Conservation (phyloP, 768 basidiomycete genomes). For the Leucocoprinus sp. region DNA sequence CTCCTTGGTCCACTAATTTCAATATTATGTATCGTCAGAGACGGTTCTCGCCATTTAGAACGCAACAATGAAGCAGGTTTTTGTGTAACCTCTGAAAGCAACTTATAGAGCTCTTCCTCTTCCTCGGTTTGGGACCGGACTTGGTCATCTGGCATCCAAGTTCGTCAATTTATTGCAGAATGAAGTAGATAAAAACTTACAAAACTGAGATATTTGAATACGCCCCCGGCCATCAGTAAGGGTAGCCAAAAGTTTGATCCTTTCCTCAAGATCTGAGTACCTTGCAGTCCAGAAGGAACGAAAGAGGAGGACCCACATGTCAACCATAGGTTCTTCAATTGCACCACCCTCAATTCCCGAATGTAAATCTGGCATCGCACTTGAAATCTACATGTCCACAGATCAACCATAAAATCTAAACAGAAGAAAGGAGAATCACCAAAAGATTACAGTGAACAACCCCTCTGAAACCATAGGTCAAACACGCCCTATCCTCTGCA, state of each 20-base stretch:
- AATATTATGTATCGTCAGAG: conserved; percentile 82
- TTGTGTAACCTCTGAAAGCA: conserved; percentile 61
- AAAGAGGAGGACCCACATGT: conserved; percentile 57
- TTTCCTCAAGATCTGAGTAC: no score
- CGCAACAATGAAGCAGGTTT: conserved; percentile 60
- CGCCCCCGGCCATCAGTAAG: conserved; percentile 49
- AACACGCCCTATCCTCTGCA: conserved; percentile 82
- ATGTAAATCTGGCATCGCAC: conserved; percentile 73
- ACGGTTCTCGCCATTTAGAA: conserved; percentile 85
- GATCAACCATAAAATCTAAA: background rate
- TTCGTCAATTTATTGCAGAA: background rate
- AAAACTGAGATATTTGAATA: conserved; percentile 75
- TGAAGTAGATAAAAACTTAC: conserved; percentile 36
- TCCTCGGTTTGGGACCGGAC: conserved; percentile 63
- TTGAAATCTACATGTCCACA: conserved; percentile 47
- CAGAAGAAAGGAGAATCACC: conserved; percentile 26
- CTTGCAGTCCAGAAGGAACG: no score
- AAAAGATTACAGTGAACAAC: conserved; percentile 83
- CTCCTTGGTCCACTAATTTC: conserved; percentile 76
- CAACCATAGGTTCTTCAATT: conserved; percentile 82
- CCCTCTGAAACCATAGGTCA: conserved; percentile 91
- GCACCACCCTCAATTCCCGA: conserved; percentile 93
- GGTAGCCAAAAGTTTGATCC: conserved; percentile 72
- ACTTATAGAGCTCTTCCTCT: conserved; percentile 61
- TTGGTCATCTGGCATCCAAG: conserved; percentile 47